These are phyloP conservation scores for Schizosaccharomyces osmophilus DNA, from an alignment of 805 yeast genomes.

Conservation along the genomic window DNA sequence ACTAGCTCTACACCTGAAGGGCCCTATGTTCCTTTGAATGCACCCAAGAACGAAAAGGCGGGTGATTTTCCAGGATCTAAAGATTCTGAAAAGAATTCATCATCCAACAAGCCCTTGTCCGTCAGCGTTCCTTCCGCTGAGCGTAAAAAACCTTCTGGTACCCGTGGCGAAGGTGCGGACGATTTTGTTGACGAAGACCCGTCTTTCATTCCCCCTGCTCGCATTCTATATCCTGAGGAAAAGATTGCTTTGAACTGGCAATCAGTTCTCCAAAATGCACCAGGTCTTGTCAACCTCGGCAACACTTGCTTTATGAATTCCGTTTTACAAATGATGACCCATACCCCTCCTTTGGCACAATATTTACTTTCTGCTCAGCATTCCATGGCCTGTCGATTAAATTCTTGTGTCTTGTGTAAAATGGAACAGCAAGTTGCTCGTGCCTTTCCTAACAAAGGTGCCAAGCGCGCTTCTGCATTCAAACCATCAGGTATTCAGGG, in stretches of 20 bases:
- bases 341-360: conserved; percentile 73
- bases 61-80: not conserved
- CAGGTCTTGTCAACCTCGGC: conserved; percentile 68
- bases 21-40: not conserved
- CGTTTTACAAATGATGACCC: conserved; percentile 75
- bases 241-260: conserved; percentile 1
- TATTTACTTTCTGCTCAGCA: conserved; percentile 43
- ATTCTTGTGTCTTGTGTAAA: conserved; percentile 8
- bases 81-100: not conserved
- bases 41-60: not conserved
- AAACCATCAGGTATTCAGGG: conserved; percentile 53
- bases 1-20: not conserved
- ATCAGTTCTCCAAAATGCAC: conserved; percentile 4
- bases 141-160: not conserved
- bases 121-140: not conserved
- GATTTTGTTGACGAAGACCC: not conserved
- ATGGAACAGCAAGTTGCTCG: conserved; percentile 7
- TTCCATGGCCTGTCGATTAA: conserved; percentile 21
- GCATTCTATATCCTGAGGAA: not conserved
- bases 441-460: conserved; percentile 4
- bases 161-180: not conserved
- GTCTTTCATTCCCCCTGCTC: not conserved
- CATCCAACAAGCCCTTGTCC: not conserved
- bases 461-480: conserved; percentile 5
- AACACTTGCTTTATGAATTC: conserved; percentile 94